Evolutionary conservation across 352 stramenopile species (phyloP).

Genomic region (Phytophthora tubulina): DNA sequence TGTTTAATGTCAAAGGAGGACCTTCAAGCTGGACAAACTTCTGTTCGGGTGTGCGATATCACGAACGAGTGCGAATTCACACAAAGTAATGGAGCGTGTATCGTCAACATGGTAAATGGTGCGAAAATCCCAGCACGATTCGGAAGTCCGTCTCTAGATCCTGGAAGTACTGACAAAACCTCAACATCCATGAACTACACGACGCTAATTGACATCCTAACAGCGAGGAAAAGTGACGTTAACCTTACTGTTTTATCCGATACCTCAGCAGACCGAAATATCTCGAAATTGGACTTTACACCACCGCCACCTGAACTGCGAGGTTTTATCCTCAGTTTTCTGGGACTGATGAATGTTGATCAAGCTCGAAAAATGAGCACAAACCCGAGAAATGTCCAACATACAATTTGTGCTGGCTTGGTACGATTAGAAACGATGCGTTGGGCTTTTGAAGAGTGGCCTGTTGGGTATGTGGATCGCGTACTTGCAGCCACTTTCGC

Average conservation of each 20-base stretch:
- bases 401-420: conserved; percentile 61
- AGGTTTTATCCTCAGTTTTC: conserved; percentile 70
- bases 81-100: conserved; percentile 66
- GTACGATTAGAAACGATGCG: conserved; percentile 66
- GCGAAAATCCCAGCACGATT: conserved; percentile 47
- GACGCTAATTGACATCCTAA: conserved; percentile 32
- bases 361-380: conserved; percentile 53
- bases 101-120: conserved; percentile 26
- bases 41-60: conserved; percentile 65
- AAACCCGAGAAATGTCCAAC: conserved; percentile 51
- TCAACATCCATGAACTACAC: conserved; percentile 38
- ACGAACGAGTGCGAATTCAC: conserved; percentile 46
- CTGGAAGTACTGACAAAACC: conserved; percentile 17
- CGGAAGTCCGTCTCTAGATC: conserved; percentile 43
- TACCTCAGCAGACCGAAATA: not conserved
- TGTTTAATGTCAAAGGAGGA: conserved; percentile 42
- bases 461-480: conserved; percentile 49
- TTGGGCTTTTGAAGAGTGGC: conserved; percentile 71
- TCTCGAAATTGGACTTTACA: conserved; percentile 35
- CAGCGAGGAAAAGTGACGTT: conserved; percentile 37
- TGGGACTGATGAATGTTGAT: conserved; percentile 68
- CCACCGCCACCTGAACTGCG: conserved; percentile 55
- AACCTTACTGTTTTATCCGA: conserved; percentile 20
- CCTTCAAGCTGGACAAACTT: conserved; percentile 1
- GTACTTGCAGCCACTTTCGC: conserved; percentile 54